A percentile compares a stretch with the other conserved stretches of the same genome.
These are phyloP conservation scores for Botrytis medusae DNA, from an alignment of 2,329 filamentous ascomycete species.

Conservation along the genomic window DNA sequence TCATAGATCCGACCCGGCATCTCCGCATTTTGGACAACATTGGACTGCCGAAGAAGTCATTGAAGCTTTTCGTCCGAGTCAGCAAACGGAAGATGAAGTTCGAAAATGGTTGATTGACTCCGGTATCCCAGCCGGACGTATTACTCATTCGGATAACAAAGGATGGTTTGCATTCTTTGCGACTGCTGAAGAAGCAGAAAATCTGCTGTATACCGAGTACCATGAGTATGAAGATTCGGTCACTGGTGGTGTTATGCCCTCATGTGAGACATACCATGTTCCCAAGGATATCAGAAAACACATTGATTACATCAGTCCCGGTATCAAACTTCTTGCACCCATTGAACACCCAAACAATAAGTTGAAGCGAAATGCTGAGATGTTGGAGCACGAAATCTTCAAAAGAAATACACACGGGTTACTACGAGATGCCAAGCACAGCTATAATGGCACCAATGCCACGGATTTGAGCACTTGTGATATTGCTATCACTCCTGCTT, in stretches of 20 bases:
- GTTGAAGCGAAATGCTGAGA: slow-evolving; percentile 20
- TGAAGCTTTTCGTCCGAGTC: slow-evolving; percentile 39
- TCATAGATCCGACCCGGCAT: slow-evolving; percentile 33
- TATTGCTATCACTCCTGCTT: slow-evolving; percentile 31
- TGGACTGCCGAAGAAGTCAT: slow-evolving; percentile 39
- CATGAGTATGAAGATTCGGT: slow-evolving; percentile 48
- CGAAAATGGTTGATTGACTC: slow-evolving; percentile 39
- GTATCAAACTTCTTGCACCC: slow-evolving; percentile 43
- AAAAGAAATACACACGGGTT: slow-evolving; percentile 20
- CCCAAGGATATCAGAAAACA: slow-evolving; percentile 49
- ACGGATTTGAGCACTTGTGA: slow-evolving; percentile 43
- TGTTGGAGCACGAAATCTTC: background rate
- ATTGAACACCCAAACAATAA: slow-evolving; percentile 42
- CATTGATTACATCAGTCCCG: slow-evolving; percentile 52
- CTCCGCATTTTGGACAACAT: slow-evolving; percentile 41
- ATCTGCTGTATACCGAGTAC: slow-evolving; percentile 41
- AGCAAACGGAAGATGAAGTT: slow-evolving; percentile 39
- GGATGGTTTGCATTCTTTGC: slow-evolving; percentile 43
- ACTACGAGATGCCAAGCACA: background rate
- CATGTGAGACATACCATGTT: slow-evolving; percentile 45
- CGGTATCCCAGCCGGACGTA: slow-evolving; percentile 38
- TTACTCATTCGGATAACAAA: slow-evolving; percentile 42
- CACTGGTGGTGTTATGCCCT: slow-evolving; percentile 37
- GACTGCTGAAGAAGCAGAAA: slow-evolving; percentile 40
- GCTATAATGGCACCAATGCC: slow-evolving; percentile 41